These are phyloP conservation scores for Lactarius sp. DNA, from an alignment of 768 basidiomycete genomes.

Conservation along the genomic window DNA sequence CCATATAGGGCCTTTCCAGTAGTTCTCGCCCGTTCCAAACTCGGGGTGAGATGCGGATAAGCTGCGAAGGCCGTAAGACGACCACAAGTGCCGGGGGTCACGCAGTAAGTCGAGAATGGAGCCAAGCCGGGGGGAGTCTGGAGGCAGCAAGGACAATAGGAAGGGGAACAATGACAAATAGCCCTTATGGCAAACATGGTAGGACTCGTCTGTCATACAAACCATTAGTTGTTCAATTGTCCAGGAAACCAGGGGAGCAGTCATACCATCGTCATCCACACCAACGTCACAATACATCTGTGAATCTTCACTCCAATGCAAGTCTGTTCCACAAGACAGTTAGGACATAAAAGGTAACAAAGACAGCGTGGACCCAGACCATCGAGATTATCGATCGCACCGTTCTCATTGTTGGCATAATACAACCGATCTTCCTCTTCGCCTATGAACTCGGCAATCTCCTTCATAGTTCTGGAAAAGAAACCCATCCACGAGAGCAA, in stretches of 20 bases:
- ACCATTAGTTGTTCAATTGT: background rate
- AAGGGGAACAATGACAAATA: constrained; percentile 95
- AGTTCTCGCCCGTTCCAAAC: constrained; percentile 91
- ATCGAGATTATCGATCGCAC: constrained; percentile 80
- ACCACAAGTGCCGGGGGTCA: constrained; percentile 88
- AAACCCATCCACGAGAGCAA: constrained; percentile 96
- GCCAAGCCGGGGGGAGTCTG: constrained; percentile 74
- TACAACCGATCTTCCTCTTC: constrained; percentile 79
- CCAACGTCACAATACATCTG: constrained; percentile 93
- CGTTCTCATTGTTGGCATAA: constrained; percentile 71
- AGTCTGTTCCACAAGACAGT: constrained; percentile 45
- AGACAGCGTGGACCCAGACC: constrained; percentile 41
- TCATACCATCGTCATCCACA: constrained; percentile 75
- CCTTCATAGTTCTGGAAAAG: constrained; percentile 90
- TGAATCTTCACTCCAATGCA: constrained; percentile 88
- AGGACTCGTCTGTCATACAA: constrained; percentile 69
- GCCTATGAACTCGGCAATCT: constrained; percentile 81
- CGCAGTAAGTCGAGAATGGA: constrained; percentile 74
- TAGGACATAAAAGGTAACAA: background rate
- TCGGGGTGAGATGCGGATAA: constrained; percentile 84
- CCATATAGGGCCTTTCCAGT: constrained; percentile 98
- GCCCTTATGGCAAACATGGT: constrained; percentile 85
- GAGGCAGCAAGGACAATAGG: constrained; percentile 72
- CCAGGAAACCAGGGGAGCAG: constrained; percentile 8
- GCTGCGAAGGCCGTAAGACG: constrained; percentile 82